These are phyloP conservation scores for Heracleum sosnowskyi DNA, from an alignment of 129 eudicot species.

Conservation along the genomic window DNA sequence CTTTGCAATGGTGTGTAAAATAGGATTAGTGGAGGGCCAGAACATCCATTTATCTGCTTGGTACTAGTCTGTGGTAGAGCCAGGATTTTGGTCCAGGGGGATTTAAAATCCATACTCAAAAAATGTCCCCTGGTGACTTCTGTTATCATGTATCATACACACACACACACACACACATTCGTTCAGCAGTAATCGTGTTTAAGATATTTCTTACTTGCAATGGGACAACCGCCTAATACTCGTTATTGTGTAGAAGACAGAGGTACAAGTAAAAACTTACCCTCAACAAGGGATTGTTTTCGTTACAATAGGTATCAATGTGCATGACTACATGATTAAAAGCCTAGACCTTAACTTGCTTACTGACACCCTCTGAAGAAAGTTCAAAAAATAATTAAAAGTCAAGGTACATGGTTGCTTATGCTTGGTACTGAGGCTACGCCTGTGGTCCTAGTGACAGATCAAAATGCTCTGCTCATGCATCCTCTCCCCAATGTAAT, in stretches of 20 bases:
- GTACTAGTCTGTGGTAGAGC: neutral
- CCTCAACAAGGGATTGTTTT: neutral
- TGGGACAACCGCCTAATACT: neutral
- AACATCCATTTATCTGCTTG: neutral
- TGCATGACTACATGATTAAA: neutral
- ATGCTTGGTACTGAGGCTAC: neutral
- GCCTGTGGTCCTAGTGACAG: neutral
- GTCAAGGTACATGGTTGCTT: neutral
- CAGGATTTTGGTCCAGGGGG: neutral
- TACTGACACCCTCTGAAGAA: neutral
- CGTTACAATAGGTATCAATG: neutral
- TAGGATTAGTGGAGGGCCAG: neutral
- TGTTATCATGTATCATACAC: neutral
- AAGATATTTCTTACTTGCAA: neutral
- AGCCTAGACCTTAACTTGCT: neutral
- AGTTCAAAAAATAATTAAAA: neutral
- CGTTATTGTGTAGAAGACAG: neutral
- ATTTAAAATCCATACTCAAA: neutral
- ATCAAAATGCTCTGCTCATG: neutral
- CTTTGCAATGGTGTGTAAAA: constrained; percentile 3
- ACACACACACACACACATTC: neutral
- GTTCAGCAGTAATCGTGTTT: neutral
- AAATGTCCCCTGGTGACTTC: too few relatives aligned
- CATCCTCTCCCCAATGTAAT: neutral
- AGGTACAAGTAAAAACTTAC: neutral